These are phyloP conservation scores for Fonsecaea multimorphosa DNA, from an alignment of 2,329 filamentous ascomycete genomes.

Conservation along the genomic window DNA sequence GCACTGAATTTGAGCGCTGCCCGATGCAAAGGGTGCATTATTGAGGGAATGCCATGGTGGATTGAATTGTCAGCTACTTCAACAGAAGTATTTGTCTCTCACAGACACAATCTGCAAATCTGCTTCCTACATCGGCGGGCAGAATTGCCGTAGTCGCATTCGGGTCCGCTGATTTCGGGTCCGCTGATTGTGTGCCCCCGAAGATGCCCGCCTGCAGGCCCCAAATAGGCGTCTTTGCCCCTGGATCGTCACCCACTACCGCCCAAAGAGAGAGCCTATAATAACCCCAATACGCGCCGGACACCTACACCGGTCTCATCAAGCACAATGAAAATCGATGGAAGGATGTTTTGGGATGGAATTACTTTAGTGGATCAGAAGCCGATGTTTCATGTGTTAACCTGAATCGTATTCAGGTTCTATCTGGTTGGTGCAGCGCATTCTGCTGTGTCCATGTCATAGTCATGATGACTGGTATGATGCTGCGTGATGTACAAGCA, in stretches of 20 bases:
- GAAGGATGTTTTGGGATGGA: background rate
- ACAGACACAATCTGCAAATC: conserved; percentile 8
- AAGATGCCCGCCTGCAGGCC: conserved; percentile 15
- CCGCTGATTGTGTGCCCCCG: too few relatives aligned
- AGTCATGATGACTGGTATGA: conserved; percentile 33
- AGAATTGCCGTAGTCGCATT: background rate
- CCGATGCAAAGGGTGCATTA: conserved; percentile 31
- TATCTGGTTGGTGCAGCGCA: conserved; percentile 32
- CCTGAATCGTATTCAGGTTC: conserved; percentile 36
- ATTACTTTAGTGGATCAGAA: background rate
- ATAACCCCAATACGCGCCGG: background rate
- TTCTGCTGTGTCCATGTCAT: conserved; percentile 34
- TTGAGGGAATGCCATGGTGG: conserved; percentile 22
- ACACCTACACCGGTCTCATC: background rate
- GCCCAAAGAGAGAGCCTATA: background rate
- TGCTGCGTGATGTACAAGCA: conserved; percentile 35
- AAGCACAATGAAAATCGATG: background rate
- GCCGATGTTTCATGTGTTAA: conserved; percentile 20
- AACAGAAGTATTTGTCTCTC: background rate
- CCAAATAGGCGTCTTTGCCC: background rate
- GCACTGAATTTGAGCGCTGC: conserved; percentile 30
- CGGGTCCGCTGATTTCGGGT: conserved; percentile 11
- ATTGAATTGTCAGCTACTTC: conserved; percentile 4
- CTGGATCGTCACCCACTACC: background rate
- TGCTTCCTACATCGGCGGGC: conserved; percentile 13